Percentiles rank a stretch among this genome's conserved stretches.
These are phyloP conservation scores for Fusarium sp. DNA, from an alignment of 2,329 filamentous ascomycete species.

Conservation along the genomic window DNA sequence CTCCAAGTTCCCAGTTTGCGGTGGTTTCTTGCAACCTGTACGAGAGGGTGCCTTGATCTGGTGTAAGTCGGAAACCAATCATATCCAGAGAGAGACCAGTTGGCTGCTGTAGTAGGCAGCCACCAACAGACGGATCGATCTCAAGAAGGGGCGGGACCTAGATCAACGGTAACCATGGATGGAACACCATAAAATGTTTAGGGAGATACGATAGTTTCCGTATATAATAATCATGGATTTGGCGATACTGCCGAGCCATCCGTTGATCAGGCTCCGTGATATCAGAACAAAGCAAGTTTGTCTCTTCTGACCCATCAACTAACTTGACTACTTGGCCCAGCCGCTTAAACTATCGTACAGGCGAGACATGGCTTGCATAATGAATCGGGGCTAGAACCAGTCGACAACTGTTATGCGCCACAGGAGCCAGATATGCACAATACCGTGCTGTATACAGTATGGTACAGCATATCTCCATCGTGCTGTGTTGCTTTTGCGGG, in stretches of 20 bases:
- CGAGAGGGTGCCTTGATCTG: conserved; percentile 26
- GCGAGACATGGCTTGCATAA: conserved; percentile 48
- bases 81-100: conserved; percentile 19
- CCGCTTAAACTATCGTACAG: conserved; percentile 24
- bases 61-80: conserved; percentile 40
- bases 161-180: conserved; percentile 27
- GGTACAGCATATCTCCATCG: conserved; percentile 9
- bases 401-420: conserved; percentile 39
- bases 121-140: conserved; percentile 40
- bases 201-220: conserved; percentile 36
- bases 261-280: conserved; percentile 7
- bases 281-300: conserved; percentile 25
- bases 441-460: conserved; percentile 27
- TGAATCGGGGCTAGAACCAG: conserved; percentile 39
- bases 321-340: conserved; percentile 6
- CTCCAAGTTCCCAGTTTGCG: conserved; percentile 2
- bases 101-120: conserved; percentile 34
- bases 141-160: conserved; percentile 34
- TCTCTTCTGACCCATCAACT: conserved; percentile 12
- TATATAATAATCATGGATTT: conserved; percentile 17
- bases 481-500: conserved; percentile 21
- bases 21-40: conserved; percentile 21
- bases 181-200: conserved; percentile 22
- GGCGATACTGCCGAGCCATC: conserved; percentile 35
- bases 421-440: conserved; percentile 20